A percentile compares a stretch with the other conserved stretches of the same genome.
Conservation (phyloP, 2,329 filamentous ascomycete species). For the Dactylonectria macrodidyma region DNA sequence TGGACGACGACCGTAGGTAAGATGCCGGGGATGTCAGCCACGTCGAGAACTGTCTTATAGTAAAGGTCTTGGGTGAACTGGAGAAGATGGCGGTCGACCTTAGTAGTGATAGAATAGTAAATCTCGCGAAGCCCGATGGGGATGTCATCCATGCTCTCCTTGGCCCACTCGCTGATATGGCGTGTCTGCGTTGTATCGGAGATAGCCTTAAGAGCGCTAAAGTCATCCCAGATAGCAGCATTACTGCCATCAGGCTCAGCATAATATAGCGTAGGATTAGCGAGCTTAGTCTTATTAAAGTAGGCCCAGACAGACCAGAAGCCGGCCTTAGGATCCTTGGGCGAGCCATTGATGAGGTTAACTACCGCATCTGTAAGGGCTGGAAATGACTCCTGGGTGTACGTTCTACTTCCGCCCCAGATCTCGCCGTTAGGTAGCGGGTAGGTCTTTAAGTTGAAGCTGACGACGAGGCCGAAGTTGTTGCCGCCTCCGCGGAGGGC, state of each 20-base stretch:
- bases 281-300: slow-evolving; percentile 8
- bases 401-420: slow-evolving; percentile 49
- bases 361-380: slow-evolving; percentile 51
- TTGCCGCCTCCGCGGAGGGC: slow-evolving; percentile 59
- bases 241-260: slow-evolving; percentile 51
- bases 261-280: slow-evolving; percentile 54
- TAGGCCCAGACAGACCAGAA: slow-evolving; percentile 19
- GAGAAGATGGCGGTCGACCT: slow-evolving; percentile 25
- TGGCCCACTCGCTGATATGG: slow-evolving; percentile 1
- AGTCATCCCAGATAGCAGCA: slow-evolving; percentile 55
- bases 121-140: slow-evolving; percentile 25
- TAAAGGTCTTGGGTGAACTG: slow-evolving; percentile 26
- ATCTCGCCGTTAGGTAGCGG: slow-evolving; percentile 27
- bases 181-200: slow-evolving; percentile 25
- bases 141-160: slow-evolving; percentile 19
- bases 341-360: slow-evolving; percentile 37
- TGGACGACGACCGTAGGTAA: slow-evolving; percentile 54
- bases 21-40: slow-evolving; percentile 41
- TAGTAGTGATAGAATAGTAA: slow-evolving; percentile 31
- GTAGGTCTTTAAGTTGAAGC: slow-evolving; percentile 34
- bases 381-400: slow-evolving; percentile 48
- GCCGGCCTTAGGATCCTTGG: slow-evolving; percentile 30
- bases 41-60: slow-evolving; percentile 40
- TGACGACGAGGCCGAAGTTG: slow-evolving; percentile 37
- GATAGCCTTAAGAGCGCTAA: slow-evolving; percentile 47